Base-by-base conservation (phyloP, 2,329 filamentous ascomycete genomes). In the Talaromyces atroroseus region DNA sequence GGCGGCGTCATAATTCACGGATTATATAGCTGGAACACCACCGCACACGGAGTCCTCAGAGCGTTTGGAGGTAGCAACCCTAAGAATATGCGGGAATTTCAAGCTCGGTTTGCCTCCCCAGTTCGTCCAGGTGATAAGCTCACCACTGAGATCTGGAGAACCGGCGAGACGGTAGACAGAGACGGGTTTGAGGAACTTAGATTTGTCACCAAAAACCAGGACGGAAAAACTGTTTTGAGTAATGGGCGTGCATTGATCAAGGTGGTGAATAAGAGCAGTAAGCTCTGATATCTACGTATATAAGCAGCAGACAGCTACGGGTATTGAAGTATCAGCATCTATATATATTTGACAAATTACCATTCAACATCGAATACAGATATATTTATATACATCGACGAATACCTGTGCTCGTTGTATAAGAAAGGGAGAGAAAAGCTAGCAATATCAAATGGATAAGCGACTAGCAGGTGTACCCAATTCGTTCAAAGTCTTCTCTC, bases 1-100 rank as follows among this genome's bases (percentile, higher is more conserved):
- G 89, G 90, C 26, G 91, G 91, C 34, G 79, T 84, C 64, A 96
- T 96, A 72, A 88, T 95, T 71, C 91, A 96, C 75, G 92, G 92
- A 20, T 79, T 96, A 47, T 95, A 86, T 76, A 89, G 85, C 64
- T 96, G 89, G 86, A 96, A 96, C 76, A 83, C 82, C 57, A 82
- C 88, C 1, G 83, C 82, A 16, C 89, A 92, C 67, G 85, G 82
- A 26, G 77, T 96, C 58, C 77, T 96, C 55, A 82, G 88, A 71
- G 76, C 81, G 40, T 78, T 95, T 20, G 90, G 90, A 47, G 87
- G 81, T 48, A 87, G 87, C 70, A 83, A 95, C 67, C 88, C 91
- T 1, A 82, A 82, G 62, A 95, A 92, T 66, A 79, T 96, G 64
- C 89, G 84, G 74, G 89, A 94, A 74, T 96, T 92, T 77, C 89